A percentile compares a stretch with the other conserved stretches of the same genome.
These are phyloP conservation scores for Starmera quercuum DNA, from an alignment of 805 yeast species.

Conservation along the genomic window DNA sequence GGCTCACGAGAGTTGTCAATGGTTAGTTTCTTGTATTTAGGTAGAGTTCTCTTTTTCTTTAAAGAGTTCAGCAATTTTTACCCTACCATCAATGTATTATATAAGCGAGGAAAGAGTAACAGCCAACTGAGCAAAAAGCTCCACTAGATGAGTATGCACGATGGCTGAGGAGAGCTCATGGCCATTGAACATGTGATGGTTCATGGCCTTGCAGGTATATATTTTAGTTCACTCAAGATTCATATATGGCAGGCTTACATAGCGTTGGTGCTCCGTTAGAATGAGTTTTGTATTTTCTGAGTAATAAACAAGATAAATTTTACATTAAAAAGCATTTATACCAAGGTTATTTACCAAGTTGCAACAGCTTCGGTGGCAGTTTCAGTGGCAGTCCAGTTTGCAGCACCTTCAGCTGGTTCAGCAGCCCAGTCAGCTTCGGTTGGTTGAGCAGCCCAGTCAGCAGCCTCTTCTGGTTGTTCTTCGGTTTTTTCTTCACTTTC, in stretches of 20 bases:
- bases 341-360: conserved; percentile 18
- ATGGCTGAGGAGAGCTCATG: too few species aligned
- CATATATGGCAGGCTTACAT: not conserved
- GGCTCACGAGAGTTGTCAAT: too few species aligned
- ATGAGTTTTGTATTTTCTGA: not conserved
- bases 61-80: too few species aligned
- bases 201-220: too few species aligned
- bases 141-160: too few species aligned
- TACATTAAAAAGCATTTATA: conserved; percentile 17
- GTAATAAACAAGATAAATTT: conserved; percentile 8
- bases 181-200: too few species aligned
- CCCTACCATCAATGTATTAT: too few species aligned
- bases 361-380: conserved; percentile 19
- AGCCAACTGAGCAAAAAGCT: too few species aligned
- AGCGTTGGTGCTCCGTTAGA: too few species aligned
- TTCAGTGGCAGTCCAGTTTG: conserved; percentile 48
- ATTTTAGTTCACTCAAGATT: not conserved
- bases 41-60: too few species aligned
- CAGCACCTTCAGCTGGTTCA: conserved; percentile 55
- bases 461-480: conserved; percentile 58
- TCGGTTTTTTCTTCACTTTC: conserved; percentile 48
- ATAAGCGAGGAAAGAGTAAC: too few species aligned
- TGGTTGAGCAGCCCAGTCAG: conserved; percentile 64
- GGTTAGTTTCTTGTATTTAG: too few species aligned
- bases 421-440: conserved; percentile 76